These are phyloP conservation scores for Chionographis japonica DNA, from an alignment of 106 monocot species.

Conservation along the genomic window DNA sequence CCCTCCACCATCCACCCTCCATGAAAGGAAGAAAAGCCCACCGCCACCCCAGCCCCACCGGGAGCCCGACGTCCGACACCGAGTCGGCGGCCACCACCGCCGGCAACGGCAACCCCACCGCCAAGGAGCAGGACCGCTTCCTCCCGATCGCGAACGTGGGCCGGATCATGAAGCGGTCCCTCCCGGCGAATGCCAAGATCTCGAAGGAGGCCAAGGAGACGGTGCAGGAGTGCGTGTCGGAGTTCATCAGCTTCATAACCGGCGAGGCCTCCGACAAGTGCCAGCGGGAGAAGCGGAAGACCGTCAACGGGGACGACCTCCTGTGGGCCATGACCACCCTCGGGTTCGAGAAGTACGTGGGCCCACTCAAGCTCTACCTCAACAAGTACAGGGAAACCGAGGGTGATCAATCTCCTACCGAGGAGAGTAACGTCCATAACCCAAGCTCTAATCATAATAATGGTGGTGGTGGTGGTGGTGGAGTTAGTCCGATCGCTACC, in stretches of 20 bases:
- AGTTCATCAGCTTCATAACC: conserved; percentile 81
- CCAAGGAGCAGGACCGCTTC: conserved; percentile 31
- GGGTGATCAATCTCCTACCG: not conserved
- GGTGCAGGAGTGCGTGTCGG: conserved; percentile 72
- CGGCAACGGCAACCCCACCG: conserved; percentile 13
- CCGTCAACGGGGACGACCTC: conserved; percentile 66
- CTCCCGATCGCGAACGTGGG: conserved; percentile 54
- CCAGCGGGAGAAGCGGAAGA: conserved; percentile 70
- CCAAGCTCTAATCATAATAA: no score
- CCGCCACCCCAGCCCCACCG: no score
- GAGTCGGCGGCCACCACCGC: not conserved
- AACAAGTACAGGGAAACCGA: conserved; percentile 27
- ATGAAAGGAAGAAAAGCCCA: no score
- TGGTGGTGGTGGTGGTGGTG: no score
- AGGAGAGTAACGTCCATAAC: no score
- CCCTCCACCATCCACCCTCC: no score
- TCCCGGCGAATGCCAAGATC: conserved; percentile 66
- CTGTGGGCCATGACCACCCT: conserved; percentile 71
- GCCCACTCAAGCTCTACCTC: conserved; percentile 30
- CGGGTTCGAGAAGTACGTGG: conserved; percentile 37
- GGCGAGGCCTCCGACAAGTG: conserved; percentile 76
- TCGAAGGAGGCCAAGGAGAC: conserved; percentile 78
- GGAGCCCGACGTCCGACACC: no score
- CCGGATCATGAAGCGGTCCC: conserved; percentile 46
- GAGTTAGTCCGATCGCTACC: no score